These are phyloP conservation scores for Chaetomium olivaceum DNA, from an alignment of 2,329 filamentous ascomycete species.

Conservation along the genomic window DNA sequence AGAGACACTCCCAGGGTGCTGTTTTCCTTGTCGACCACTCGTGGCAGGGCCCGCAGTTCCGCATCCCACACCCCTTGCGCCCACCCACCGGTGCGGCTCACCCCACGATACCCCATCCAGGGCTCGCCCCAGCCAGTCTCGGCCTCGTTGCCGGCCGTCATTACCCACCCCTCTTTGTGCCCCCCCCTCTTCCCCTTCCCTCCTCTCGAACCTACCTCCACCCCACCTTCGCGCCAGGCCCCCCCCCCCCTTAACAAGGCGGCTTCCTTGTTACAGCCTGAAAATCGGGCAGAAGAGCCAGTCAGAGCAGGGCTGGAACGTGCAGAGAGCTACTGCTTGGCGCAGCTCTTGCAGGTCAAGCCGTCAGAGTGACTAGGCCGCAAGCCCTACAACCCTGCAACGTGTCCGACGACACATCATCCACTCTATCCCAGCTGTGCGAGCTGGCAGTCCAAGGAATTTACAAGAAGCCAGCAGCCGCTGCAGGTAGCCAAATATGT, in stretches of 20 bases:
- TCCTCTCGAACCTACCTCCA: constrained; percentile 14
- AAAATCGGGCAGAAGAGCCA: constrained; percentile 43
- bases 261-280: constrained; percentile 50
- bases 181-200: not conserved
- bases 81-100: constrained; percentile 21
- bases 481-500: constrained; percentile 85
- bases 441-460: constrained; percentile 58
- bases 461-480: constrained; percentile 63
- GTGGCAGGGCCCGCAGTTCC: constrained; percentile 42
- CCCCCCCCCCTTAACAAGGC: constrained; percentile 19
- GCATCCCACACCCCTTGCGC: constrained; percentile 37
- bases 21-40: constrained; percentile 26
- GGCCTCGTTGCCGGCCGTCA: constrained; percentile 28
- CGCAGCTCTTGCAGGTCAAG: constrained; percentile 56
- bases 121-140: constrained; percentile 27
- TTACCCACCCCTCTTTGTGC: constrained; percentile 18
- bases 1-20: constrained; percentile 1
- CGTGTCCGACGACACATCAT: constrained; percentile 65
- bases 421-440: constrained; percentile 55
- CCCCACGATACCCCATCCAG: constrained; percentile 22
- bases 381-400: constrained; percentile 58
- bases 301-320: constrained; percentile 38
- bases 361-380: constrained; percentile 47
- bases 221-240: constrained; percentile 28
- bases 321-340: constrained; percentile 46